Conservation (phyloP, 257 asterid species). For the Ocimum tenuiflorum region DNA sequence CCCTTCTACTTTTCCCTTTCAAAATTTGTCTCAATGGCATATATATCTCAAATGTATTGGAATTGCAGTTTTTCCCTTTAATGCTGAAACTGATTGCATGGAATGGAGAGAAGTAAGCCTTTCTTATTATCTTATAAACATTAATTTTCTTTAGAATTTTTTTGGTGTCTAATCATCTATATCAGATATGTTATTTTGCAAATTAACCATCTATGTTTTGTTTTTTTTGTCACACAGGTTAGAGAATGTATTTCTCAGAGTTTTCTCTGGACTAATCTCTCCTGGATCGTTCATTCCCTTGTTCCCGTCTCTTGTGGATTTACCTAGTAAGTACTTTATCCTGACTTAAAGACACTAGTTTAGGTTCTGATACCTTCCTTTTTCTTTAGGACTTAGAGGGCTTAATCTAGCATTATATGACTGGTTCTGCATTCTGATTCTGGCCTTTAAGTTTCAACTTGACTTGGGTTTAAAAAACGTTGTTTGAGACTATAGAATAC, state of each 20-base stretch:
- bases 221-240: slow-evolving; percentile 38
- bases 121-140: slow-evolving; percentile 1
- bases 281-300: slow-evolving; percentile 81
- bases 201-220: not conserved
- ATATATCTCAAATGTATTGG: slow-evolving; percentile 24
- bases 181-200: not conserved
- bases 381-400: slow-evolving; percentile 1
- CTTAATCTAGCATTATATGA: slow-evolving; percentile 1
- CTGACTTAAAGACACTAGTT: slow-evolving; percentile 5
- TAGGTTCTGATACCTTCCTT: not conserved
- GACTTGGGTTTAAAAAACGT: slow-evolving; percentile 2
- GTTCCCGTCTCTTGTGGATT: slow-evolving; percentile 68
- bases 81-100: slow-evolving; percentile 89
- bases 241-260: slow-evolving; percentile 44
- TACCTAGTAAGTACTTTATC: slow-evolving; percentile 63
- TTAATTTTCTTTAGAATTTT: not conserved
- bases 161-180: not conserved
- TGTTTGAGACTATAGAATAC: not conserved
- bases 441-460: not conserved
- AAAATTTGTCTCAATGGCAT: not conserved
- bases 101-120: slow-evolving; percentile 87
- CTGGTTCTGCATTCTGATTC: slow-evolving; percentile 6
- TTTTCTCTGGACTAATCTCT: slow-evolving; percentile 59
- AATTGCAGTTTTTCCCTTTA: slow-evolving; percentile 84
- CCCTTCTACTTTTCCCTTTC: not conserved